Conservation (phyloP, 208 protist genomes). For the Herpetomonas samuelpessoai region DNA sequence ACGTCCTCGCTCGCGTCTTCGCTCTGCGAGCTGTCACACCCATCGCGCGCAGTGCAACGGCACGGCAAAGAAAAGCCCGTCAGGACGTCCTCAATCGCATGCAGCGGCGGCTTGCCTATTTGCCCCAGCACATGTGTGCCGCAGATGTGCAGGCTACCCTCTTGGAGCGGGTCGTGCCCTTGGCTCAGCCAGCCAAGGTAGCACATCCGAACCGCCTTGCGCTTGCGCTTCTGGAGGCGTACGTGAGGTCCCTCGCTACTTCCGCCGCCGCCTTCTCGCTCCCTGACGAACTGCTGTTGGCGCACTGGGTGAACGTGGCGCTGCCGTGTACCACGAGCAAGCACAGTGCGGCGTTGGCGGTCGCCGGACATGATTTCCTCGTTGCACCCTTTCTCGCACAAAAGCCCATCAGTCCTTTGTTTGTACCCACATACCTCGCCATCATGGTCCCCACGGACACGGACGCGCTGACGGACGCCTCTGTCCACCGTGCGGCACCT, state of each 20-base stretch:
- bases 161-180: neutral
- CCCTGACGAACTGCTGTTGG: conserved; percentile 47
- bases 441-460: conserved; percentile 40
- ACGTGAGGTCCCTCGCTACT: conserved; percentile 57
- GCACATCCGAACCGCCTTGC: conserved; percentile 33
- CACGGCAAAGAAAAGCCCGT: conserved; percentile 19
- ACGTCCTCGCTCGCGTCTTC: conserved; percentile 36
- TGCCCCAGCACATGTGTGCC: neutral
- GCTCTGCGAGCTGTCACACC: conserved; percentile 41
- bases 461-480: too few relatives aligned
- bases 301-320: conserved; percentile 64
- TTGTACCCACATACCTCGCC: conserved; percentile 74
- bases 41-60: neutral
- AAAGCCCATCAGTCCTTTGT: conserved; percentile 56
- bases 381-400: conserved; percentile 55
- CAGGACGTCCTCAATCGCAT: conserved; percentile 2
- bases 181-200: neutral
- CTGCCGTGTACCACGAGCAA: conserved; percentile 42
- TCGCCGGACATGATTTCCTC: conserved; percentile 70
- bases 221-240: conserved; percentile 65
- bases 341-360: conserved; percentile 34
- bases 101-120: neutral
- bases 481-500: too few relatives aligned
- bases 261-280: conserved; percentile 51
- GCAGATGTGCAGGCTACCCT: neutral